phyloP scores from a whole-genome alignment of 305 asterid genomes.

The Fraxinus paxiana region DNA sequence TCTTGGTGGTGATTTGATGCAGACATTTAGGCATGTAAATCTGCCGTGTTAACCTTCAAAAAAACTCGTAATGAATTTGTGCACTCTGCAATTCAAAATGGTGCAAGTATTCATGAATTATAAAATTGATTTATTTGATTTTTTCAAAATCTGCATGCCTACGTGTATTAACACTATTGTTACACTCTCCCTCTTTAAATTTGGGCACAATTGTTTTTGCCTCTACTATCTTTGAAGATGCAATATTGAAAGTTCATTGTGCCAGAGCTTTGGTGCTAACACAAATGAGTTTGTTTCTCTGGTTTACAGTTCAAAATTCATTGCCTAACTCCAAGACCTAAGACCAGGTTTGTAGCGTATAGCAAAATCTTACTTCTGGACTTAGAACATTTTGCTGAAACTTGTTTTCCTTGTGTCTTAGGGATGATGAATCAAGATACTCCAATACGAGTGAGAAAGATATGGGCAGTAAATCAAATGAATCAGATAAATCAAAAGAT shows the following conservation, averaged over 20 bases:
- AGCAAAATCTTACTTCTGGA: background rate
- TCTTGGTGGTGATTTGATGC: background rate
- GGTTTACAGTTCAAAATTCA: constrained; percentile 69
- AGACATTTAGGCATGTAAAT: background rate
- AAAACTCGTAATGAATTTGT: background rate
- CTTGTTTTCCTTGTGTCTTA: constrained; percentile 27
- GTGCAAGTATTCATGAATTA: background rate
- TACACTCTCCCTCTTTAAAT: background rate
- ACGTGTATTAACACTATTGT: background rate
- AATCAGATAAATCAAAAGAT: constrained; percentile 35
- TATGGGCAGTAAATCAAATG: constrained; percentile 30
- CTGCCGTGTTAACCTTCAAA: background rate
- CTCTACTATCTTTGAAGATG: background rate
- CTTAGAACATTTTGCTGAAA: constrained; percentile 21
- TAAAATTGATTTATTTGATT: background rate
- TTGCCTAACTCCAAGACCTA: constrained; percentile 54
- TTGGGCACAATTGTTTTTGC: background rate
- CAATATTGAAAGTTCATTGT: background rate
- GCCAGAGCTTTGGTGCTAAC: constrained; percentile 9
- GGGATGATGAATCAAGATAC: constrained; percentile 48
- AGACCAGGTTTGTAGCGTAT: constrained; percentile 44
- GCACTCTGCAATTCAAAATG: background rate
- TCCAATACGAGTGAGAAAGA: constrained; percentile 37
- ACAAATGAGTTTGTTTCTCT: constrained; percentile 14
- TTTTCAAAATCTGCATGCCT: background rate